Percentiles rank a stretch among this genome's conserved stretches.
Evolutionary conservation across 164 flowering plant genomes (phyloP).

Genomic region (Annona squamosa): DNA sequence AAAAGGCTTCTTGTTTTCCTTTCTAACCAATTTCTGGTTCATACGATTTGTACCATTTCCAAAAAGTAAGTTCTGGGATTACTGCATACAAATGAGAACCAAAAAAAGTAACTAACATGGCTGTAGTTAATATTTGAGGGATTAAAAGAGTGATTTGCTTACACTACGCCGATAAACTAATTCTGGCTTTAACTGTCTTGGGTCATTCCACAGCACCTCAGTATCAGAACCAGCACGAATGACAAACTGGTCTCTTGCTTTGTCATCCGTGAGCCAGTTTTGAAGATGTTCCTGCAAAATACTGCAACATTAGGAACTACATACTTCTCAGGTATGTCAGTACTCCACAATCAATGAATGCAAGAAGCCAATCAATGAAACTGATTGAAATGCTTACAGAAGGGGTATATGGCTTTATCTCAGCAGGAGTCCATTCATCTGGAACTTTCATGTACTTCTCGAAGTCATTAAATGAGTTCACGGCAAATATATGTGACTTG

Average conservation of each 20-base stretch:
- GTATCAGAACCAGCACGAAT: constrained; percentile 78
- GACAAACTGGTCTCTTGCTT: constrained; percentile 94
- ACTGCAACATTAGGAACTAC: not conserved
- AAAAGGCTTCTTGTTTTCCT: not conserved
- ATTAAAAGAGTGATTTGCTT: constrained; percentile 18
- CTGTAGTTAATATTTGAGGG: not conserved
- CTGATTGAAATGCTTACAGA: constrained; percentile 41
- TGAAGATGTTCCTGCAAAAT: constrained; percentile 78
- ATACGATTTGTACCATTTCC: not conserved
- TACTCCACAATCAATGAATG: not conserved
- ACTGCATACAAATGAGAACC: not conserved
- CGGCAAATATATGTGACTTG: constrained; percentile 73
- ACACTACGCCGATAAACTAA: constrained; percentile 76
- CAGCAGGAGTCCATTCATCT: constrained; percentile 97
- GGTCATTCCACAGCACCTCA: constrained; percentile 95
- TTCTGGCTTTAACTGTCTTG: constrained; percentile 76
- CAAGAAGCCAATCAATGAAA: not conserved
- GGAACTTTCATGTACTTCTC: constrained; percentile 86
- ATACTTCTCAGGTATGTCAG: no score
- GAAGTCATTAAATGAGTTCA: constrained; percentile 80
- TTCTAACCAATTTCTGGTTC: not conserved
- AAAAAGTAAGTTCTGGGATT: not conserved
- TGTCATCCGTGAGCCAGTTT: constrained; percentile 87
- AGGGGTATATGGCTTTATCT: constrained; percentile 66
- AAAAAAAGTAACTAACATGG: not conserved